Base-by-base conservation (phyloP, 495 filamentous ascomycete species). In the Ascobolus immersus region DNA sequence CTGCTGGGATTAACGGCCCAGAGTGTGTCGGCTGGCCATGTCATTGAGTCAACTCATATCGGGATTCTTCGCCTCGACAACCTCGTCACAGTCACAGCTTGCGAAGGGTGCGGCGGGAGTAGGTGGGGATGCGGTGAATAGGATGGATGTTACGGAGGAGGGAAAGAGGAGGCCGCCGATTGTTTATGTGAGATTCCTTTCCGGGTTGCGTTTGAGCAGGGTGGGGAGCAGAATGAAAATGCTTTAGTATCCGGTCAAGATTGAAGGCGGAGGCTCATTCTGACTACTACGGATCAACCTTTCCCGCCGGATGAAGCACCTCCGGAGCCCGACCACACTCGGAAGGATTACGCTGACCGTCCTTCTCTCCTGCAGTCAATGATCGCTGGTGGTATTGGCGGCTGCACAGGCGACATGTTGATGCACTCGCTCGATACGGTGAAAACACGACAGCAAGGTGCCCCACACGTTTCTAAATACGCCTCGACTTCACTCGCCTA, bases 391-490 rank as follows among this genome's bases (percentile, higher is more conserved):
- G 86, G 82, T 34, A 50, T 77, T 17, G 86, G 86, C 41, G 86
- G 86, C 17, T 79, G 74, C 19, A 82, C 74, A 29, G 86, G 86
- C 33, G 86, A 96, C 53, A 78, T 96, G 66, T 59, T 96, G 38
- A 94, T 96, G 89, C 86, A 96, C 53, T 93, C 84, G 28, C 65
- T 96, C 51, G 86, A 96, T 56, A 96, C 86, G 5, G 86, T 96
- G 35, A 96, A 96, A 55, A 96, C 86, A n/a, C 67, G 86, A 33
- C 86, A 94, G 53, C 86, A 96, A 57, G 86, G 86, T 44, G 89
- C 93, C 47, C 80, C 81, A 20, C 63, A 86, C 31, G 86, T 84
- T 12, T 75, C 84, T 1, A 84, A 76, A 54, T 94, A 94, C 54
- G 70, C 76, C 1, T 80, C 79, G 14, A 71, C 92, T 54, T 71